phyloP scores from a whole-genome alignment of 345 rosid genomes.

The Camelina neglecta region DNA sequence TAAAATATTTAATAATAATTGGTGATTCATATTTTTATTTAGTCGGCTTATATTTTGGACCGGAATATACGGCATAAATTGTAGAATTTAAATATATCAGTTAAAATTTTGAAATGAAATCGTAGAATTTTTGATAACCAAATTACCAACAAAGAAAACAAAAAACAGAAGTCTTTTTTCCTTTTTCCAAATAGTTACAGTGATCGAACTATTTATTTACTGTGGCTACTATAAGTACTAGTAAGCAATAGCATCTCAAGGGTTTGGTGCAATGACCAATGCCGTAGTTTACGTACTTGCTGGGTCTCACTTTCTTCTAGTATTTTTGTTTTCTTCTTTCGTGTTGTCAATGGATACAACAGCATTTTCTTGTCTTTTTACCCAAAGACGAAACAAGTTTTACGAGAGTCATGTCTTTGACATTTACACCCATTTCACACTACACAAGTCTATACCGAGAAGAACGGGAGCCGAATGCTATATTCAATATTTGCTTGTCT shows the following conservation, averaged over 20 bases:
- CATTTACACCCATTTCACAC: constrained; percentile 33
- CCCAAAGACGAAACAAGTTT: constrained; percentile 19
- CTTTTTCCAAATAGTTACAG: too few relatives aligned
- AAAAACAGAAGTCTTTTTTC: too few relatives aligned
- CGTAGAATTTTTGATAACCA: neutral
- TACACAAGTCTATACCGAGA: constrained; percentile 23
- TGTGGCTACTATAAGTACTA: too few relatives aligned
- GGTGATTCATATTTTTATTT: too few relatives aligned
- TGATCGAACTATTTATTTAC: too few relatives aligned
- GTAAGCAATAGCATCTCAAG: neutral
- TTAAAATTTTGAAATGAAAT: neutral
- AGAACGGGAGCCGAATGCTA: constrained; percentile 30
- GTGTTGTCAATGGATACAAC: constrained; percentile 27
- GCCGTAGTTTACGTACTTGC: constrained; percentile 22
- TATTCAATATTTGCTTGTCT: constrained; percentile 13
- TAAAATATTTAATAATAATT: neutral
- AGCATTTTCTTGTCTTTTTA: constrained; percentile 41
- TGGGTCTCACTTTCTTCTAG: constrained; percentile 3
- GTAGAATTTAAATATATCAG: neutral
- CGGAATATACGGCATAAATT: too few relatives aligned
- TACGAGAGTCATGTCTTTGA: constrained; percentile 21
- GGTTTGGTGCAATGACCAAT: constrained; percentile 22
- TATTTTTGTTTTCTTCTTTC: constrained; percentile 23
- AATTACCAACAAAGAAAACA: neutral
- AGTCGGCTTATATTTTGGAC: too few relatives aligned